Conservation (phyloP, 495 filamentous ascomycete species). For the Xylaria sp. region DNA sequence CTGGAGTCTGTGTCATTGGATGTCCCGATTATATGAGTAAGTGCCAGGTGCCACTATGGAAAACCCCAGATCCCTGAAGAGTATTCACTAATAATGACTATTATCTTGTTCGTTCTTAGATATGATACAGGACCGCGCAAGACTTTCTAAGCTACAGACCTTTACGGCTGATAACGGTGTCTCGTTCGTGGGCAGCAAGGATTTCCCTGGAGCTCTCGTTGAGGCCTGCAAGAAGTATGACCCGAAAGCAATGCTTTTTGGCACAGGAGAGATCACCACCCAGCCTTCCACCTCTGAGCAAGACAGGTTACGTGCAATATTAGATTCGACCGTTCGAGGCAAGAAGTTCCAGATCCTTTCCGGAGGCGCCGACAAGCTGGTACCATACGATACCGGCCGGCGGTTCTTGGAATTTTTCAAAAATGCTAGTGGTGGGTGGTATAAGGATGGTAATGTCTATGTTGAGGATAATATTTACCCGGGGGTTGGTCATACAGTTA, state of each 20-base stretch:
- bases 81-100: conserved; percentile 8
- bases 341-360: conserved; percentile 82
- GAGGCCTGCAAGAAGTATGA: conserved; percentile 67
- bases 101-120: conserved; percentile 43
- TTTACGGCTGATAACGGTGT: conserved; percentile 62
- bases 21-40: conserved; percentile 82
- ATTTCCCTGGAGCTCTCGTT: conserved; percentile 74
- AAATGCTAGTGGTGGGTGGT: conserved; percentile 63
- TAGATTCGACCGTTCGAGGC: conserved; percentile 62
- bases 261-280: conserved; percentile 49
- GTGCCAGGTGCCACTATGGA: conserved; percentile 27
- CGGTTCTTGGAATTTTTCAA: conserved; percentile 77
- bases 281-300: conserved; percentile 30
- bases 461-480: conserved; percentile 79
- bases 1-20: conserved; percentile 81
- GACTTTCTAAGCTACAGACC: conserved; percentile 70
- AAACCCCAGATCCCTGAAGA: background rate
- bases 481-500: conserved; percentile 76
- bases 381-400: conserved; percentile 75
- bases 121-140: conserved; percentile 79
- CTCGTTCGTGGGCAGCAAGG: conserved; percentile 73
- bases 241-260: conserved; percentile 72
- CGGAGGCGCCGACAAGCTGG: conserved; percentile 81
- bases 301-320: conserved; percentile 52
- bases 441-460: conserved; percentile 61